phyloP scores from a whole-genome alignment of 768 basidiomycete species.

The Cubamyces sp. region DNA sequence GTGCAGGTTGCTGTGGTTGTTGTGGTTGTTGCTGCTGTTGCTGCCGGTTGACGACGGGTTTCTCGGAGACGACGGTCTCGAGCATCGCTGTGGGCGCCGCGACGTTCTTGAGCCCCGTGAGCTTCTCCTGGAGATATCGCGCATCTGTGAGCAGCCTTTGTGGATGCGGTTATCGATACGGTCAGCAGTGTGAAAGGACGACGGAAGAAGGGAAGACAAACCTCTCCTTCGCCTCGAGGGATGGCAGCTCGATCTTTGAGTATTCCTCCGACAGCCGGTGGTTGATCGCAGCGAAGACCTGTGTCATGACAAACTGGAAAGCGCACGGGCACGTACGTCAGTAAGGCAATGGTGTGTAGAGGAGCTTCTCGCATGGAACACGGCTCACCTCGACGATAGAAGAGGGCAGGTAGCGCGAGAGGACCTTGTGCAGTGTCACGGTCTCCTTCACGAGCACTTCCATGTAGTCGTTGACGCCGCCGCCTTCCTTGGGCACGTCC shows the following conservation, averaged over 20 bases:
- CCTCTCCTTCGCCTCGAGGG: conserved; percentile 86
- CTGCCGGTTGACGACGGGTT: conserved; percentile 37
- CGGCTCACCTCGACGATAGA: conserved; percentile 79
- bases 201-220: conserved; percentile 38
- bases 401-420: conserved; percentile 84
- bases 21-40: background rate
- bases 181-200: conserved; percentile 9
- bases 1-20: conserved; percentile 1
- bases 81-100: conserved; percentile 74
- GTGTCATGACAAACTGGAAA: conserved; percentile 85
- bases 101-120: conserved; percentile 76
- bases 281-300: conserved; percentile 93
- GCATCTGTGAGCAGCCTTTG: conserved; percentile 80
- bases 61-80: conserved; percentile 84
- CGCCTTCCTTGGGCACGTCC: conserved; percentile 62
- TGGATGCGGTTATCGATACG: conserved; percentile 18
- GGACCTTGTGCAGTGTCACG: conserved; percentile 91
- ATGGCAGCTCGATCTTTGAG: conserved; percentile 77
- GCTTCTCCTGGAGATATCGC: conserved; percentile 72
- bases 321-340: conserved; percentile 16
- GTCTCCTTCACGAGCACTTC: conserved; percentile 93
- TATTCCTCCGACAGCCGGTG: conserved; percentile 89
- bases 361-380: background rate
- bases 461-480: conserved; percentile 88
- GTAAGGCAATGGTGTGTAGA: conserved; percentile 7